phyloP scores from a whole-genome alignment of 2,329 filamentous ascomycete genomes.

The Monilinia fructigena region DNA sequence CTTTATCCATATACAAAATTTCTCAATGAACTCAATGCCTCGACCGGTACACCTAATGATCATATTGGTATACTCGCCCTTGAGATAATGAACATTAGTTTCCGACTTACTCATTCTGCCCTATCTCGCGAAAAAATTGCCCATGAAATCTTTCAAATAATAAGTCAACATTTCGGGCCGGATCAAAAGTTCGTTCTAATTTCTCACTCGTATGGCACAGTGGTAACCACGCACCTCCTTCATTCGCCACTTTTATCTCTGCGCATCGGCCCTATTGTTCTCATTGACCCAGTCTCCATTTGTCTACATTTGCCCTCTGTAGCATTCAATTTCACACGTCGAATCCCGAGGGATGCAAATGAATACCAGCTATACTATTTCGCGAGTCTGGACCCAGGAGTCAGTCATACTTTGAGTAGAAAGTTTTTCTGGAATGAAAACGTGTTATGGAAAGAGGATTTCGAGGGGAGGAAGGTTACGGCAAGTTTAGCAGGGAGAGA shows the following conservation, averaged over 20 bases:
- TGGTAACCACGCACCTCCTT: conserved; percentile 56
- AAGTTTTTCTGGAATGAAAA: conserved; percentile 63
- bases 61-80: conserved; percentile 57
- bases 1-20: conserved; percentile 57
- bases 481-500: conserved; percentile 53
- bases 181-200: conserved; percentile 51
- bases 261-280: conserved; percentile 50
- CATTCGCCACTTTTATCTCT: conserved; percentile 43
- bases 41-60: conserved; percentile 43
- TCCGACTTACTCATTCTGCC: conserved; percentile 53
- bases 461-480: conserved; percentile 46
- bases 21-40: conserved; percentile 50
- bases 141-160: conserved; percentile 52
- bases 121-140: conserved; percentile 50
- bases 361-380: conserved; percentile 62
- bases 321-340: conserved; percentile 59
- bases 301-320: conserved; percentile 61
- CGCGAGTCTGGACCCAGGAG: conserved; percentile 56
- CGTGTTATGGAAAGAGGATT: conserved; percentile 58
- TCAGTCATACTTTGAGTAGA: conserved; percentile 56
- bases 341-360: conserved; percentile 49
- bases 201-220: conserved; percentile 54
- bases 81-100: conserved; percentile 59
- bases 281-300: conserved; percentile 61
- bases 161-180: conserved; percentile 49